A percentile compares a stretch with the other conserved stretches of the same genome.
These are phyloP conservation scores for Trametes hirsuta DNA, from an alignment of 1,284 basidiomycete species.

Conservation along the genomic window DNA sequence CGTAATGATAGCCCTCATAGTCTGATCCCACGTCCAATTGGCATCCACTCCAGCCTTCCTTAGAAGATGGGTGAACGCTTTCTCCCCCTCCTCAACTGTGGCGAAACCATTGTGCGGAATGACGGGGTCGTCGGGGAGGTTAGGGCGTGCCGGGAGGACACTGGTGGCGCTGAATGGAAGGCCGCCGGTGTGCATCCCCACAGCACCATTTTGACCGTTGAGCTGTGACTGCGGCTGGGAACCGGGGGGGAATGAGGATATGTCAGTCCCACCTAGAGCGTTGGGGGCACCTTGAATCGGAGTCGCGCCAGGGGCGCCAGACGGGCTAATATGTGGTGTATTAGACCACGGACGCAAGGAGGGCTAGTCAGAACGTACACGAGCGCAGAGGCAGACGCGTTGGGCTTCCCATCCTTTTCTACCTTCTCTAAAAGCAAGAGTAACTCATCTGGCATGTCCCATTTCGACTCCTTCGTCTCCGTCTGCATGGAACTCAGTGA, in stretches of 20 bases:
- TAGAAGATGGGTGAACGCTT: constrained; percentile 90
- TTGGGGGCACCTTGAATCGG: constrained; percentile 37
- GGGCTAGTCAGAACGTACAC: constrained; percentile 21
- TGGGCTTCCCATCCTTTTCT: constrained; percentile 65
- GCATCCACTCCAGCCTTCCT: constrained; percentile 88
- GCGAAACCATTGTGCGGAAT: constrained; percentile 88
- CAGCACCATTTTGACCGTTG: constrained; percentile 49
- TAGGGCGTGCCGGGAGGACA: constrained; percentile 72
- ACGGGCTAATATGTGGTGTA: constrained; percentile 8
- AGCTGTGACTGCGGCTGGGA: constrained; percentile 38
- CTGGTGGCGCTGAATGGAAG: constrained; percentile 61
- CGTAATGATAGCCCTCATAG: constrained; percentile 97
- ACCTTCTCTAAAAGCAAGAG: constrained; percentile 80
- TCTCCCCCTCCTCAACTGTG: constrained; percentile 88
- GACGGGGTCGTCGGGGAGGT: constrained; percentile 80
- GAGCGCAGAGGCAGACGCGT: constrained; percentile 34
- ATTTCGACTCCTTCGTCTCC: constrained; percentile 88
- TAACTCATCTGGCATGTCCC: constrained; percentile 93
- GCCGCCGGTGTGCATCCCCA: constrained; percentile 54
- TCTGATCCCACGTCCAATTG: constrained; percentile 97
- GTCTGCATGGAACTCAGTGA: constrained; percentile 48
- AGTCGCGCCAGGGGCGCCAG: constrained; percentile 22
- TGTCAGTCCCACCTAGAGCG: constrained; percentile 38
- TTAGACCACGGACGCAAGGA: background rate
- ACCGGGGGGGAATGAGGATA: constrained; percentile 38